A percentile compares a stretch with the other conserved stretches of the same genome.
phyloP scores from a whole-genome alignment of 2,329 filamentous ascomycete genomes.

The Didymellaceae sp. region DNA sequence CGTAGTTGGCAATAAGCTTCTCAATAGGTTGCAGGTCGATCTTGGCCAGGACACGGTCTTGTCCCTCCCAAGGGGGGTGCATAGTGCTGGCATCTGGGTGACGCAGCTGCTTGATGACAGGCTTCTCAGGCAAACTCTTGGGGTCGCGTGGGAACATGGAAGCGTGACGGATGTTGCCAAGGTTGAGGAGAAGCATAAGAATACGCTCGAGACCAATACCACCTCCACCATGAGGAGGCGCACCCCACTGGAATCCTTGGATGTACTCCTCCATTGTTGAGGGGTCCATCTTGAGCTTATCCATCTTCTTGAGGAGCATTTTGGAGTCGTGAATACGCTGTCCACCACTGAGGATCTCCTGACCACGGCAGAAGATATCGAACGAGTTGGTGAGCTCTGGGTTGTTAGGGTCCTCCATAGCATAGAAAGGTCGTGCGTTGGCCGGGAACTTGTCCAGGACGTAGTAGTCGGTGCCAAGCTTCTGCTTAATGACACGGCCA shows the following conservation, averaged over 20 bases:
- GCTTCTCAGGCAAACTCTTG: constrained; percentile 77
- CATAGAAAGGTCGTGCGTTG: constrained; percentile 87
- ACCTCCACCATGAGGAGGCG: constrained; percentile 86
- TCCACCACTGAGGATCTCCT: constrained; percentile 90
- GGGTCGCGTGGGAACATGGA: constrained; percentile 89
- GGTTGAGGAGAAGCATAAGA: constrained; percentile 81
- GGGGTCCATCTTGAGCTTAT: constrained; percentile 74
- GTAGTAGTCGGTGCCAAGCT: constrained; percentile 89
- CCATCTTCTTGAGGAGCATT: constrained; percentile 79
- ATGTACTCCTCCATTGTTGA: constrained; percentile 91
- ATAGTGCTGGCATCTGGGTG: constrained; percentile 88
- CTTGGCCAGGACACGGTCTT: constrained; percentile 56
- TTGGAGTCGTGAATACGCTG: constrained; percentile 87
- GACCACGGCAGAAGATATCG: constrained; percentile 91
- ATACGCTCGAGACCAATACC: constrained; percentile 91
- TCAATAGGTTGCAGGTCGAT: constrained; percentile 74
- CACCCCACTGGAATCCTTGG: constrained; percentile 84
- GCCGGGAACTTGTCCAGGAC: constrained; percentile 92
- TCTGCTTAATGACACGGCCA: constrained; percentile 82
- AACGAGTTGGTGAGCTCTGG: constrained; percentile 84
- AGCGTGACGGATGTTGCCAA: constrained; percentile 88
- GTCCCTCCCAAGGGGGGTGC: constrained; percentile 67
- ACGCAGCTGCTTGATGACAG: constrained; percentile 69
- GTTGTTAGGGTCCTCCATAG: constrained; percentile 80
- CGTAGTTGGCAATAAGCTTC: constrained; percentile 93